Conservation (phyloP, 345 rosid genomes). For the Citrus hindsii region DNA sequence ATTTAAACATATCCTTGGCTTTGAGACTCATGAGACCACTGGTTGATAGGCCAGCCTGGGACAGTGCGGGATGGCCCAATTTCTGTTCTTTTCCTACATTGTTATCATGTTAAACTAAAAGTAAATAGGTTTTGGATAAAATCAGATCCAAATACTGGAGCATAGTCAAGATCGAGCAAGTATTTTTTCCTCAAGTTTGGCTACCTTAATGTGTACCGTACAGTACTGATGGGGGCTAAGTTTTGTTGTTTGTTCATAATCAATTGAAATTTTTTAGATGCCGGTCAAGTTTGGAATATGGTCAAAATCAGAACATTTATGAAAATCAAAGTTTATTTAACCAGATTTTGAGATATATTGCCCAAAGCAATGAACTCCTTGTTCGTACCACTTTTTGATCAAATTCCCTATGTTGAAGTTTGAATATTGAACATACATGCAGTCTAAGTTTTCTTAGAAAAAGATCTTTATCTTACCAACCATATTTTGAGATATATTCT, state of each 20-base stretch:
- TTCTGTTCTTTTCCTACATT: not conserved
- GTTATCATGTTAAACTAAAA: not conserved
- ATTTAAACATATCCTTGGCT: not conserved
- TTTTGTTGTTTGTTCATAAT: not conserved
- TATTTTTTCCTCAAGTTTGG: not conserved
- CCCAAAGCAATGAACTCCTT: not conserved
- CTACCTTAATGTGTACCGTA: not conserved
- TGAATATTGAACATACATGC: not conserved
- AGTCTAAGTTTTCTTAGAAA: not conserved
- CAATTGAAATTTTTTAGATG: slow-evolving; percentile 9
- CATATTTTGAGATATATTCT: not conserved
- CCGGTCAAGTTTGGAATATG: not conserved
- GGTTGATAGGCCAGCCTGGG: not conserved
- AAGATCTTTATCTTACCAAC: not conserved
- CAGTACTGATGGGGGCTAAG: not conserved
- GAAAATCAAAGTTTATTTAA: not conserved
- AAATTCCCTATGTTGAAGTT: no score
- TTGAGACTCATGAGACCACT: not conserved
- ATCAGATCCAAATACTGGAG: not conserved
- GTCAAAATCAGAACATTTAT: slow-evolving; percentile 8
- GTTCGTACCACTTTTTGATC: not conserved
- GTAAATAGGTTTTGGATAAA: not conserved
- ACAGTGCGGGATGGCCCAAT: not conserved
- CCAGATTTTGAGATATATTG: no score
- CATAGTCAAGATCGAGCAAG: not conserved